phyloP scores from a whole-genome alignment of 331 rosid species.

The Arachis monticola region DNA sequence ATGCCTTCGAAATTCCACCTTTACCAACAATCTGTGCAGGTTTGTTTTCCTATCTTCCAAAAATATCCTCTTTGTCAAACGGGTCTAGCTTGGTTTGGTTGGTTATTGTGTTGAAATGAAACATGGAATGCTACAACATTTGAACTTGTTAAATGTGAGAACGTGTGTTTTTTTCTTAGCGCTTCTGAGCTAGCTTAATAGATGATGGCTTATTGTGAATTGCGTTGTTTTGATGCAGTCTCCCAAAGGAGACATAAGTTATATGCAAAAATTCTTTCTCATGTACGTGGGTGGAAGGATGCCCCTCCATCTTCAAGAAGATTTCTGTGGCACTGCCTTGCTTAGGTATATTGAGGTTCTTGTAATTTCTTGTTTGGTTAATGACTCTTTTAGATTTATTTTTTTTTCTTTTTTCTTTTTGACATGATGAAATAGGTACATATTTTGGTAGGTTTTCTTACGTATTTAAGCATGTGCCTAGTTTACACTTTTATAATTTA shows the following conservation, averaged over 20 bases:
- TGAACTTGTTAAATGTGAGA: conserved; percentile 6
- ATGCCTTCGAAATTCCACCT: conserved; percentile 83
- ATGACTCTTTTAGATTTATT: conserved; percentile 7
- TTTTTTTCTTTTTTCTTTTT: neutral
- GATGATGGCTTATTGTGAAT: conserved; percentile 31
- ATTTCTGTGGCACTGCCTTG: conserved; percentile 92
- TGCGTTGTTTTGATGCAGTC: conserved; percentile 57
- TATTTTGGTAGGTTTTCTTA: conserved; percentile 12
- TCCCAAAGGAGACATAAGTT: conserved; percentile 94
- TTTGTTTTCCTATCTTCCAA: conserved; percentile 36
- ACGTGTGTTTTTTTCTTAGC: neutral
- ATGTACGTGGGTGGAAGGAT: conserved; percentile 89
- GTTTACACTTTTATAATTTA: neutral
- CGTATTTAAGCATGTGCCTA: neutral
- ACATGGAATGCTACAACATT: conserved; percentile 1
- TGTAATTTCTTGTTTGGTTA: neutral
- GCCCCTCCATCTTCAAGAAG: conserved; percentile 94
- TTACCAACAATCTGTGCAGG: conserved; percentile 94
- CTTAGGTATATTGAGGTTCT: conserved; percentile 61
- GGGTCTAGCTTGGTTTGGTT: conserved; percentile 4
- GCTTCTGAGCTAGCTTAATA: neutral
- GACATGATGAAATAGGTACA: conserved; percentile 4
- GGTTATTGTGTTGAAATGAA: neutral
- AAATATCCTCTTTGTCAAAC: neutral
- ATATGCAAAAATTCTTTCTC: conserved; percentile 91